A percentile compares a stretch with the other conserved stretches of the same genome.
Conservation (phyloP, 2,329 filamentous ascomycete genomes). For the Aquanectria penicillioides region DNA sequence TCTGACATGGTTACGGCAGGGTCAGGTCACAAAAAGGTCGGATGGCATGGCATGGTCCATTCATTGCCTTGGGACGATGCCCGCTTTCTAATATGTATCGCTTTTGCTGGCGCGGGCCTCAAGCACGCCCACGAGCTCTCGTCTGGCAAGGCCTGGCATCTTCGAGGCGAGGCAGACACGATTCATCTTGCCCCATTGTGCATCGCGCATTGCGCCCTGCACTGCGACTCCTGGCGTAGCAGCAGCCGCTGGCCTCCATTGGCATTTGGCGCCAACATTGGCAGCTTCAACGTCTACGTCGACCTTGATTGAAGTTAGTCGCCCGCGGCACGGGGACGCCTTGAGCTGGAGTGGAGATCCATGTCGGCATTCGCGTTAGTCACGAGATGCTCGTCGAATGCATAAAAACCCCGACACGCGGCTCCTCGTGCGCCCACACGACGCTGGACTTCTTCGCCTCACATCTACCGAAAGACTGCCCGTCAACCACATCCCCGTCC, state of each 20-base stretch:
- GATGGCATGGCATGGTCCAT: constrained; percentile 1
- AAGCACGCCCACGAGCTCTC: not conserved
- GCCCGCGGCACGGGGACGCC: constrained; percentile 11
- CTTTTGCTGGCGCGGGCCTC: not conserved
- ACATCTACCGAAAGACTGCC: too few species aligned
- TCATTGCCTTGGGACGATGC: not conserved
- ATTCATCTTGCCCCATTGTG: constrained; percentile 4
- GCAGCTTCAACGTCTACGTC: not conserved
- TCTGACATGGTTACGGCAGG: constrained; percentile 16
- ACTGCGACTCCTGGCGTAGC: not conserved
- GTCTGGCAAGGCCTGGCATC: not conserved
- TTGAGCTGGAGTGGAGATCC: not conserved
- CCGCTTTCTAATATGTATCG: constrained; percentile 10
- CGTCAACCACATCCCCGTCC: not conserved
- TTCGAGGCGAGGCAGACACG: constrained; percentile 8
- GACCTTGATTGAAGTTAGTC: not conserved
- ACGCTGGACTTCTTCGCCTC: too few species aligned
- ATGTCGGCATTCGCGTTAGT: not conserved
- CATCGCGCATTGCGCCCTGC: not conserved
- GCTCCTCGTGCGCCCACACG: not conserved
- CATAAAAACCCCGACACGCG: constrained; percentile 5
- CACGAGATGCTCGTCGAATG: not conserved
- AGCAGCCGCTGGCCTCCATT: constrained; percentile 10
- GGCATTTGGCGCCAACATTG: not conserved
- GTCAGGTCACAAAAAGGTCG: not conserved